Percentiles rank a stretch among this genome's conserved stretches.
Conservation (phyloP, 352 stramenopile genomes). For the Phytophthora sp. region DNA sequence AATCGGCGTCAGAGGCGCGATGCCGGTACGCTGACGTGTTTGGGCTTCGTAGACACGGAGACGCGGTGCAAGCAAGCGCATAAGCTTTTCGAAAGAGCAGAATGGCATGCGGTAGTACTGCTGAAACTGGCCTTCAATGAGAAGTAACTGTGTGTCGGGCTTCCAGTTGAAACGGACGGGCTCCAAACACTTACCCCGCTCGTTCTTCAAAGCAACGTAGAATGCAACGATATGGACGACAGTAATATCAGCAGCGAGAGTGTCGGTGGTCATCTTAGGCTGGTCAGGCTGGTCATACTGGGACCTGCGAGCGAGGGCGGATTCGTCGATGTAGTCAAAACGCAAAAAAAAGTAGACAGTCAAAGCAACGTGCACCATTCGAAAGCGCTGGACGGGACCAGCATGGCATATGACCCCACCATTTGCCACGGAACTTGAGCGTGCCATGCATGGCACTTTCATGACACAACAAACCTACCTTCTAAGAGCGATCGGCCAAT, state of each 20-base stretch:
- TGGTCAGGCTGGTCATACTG: too few species aligned
- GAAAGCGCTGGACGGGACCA: not conserved
- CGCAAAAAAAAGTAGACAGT: too few species aligned
- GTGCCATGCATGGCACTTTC: conserved; percentile 12
- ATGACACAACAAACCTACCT: not conserved
- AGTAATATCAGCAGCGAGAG: not conserved
- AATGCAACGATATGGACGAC: not conserved
- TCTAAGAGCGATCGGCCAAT: conserved; percentile 2
- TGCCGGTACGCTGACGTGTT: too few species aligned
- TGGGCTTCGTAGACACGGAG: conserved; percentile 1
- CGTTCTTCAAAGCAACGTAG: not conserved
- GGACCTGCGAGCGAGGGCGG: too few species aligned
- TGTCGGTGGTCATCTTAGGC: not conserved
- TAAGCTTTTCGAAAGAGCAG: not conserved
- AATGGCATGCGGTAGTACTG: conserved; percentile 15
- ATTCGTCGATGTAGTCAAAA: too few species aligned
- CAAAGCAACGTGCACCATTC: conserved; percentile 1
- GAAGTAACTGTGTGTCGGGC: not conserved
- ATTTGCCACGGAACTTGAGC: conserved; percentile 2
- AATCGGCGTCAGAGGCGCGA: too few species aligned
- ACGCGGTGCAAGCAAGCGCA: conserved; percentile 3
- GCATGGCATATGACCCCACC: too few species aligned
- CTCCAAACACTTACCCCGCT: not conserved
- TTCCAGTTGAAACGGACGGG: not conserved
- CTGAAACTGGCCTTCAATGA: conserved; percentile 13